Evolutionary conservation across 768 basidiomycete species (phyloP), one percentile per base, ranked within the genome.

Genomic region (Inosperma sp.): DNA sequence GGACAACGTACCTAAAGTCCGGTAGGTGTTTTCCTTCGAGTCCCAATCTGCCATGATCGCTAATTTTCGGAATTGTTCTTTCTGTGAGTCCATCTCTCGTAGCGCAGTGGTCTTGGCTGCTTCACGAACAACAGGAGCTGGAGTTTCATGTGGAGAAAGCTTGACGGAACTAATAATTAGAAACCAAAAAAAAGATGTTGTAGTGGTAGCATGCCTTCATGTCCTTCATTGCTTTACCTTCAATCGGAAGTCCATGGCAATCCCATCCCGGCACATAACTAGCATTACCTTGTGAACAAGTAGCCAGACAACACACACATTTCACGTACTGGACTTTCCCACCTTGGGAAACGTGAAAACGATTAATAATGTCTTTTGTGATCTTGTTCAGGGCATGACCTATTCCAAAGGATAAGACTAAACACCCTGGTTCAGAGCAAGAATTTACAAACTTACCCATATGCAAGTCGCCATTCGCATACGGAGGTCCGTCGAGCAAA

Each of bases 211-310:
- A 48, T 62, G 89, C 89, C 49, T 80, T 77, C 22, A 95, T 73
- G 19, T 86, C 79, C 53, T 86, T 74, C 29, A 99, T 70, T 0
- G 93, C 89, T 61, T 96, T 97, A 57, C 92, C 91, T 65, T 98
- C 95, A 54, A 98, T 97, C 0, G 95, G 95, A 10, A 97, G 80
- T 5, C 95, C 95, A 65, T 99, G 95, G 60, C 95, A 98, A 62
- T 99, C 95, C 92, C 93, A 99, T 8, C 95, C 95, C 29, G 95
- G 94, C 12, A 88, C 68, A 68, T 94, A 97, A 61, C 95, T 97
- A 34, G 46, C 49, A 44, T 49, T 41, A 51, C 23, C 25, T 5
- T 55, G 48, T 56, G 34, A 53, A 29, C 2, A 29, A 44, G 8
- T n/a, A 27, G 44, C 25, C 44, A 25, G n/a, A 25, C 4, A 23